A percentile compares a stretch with the other conserved stretches of the same genome.
phyloP scores from a whole-genome alignment of 2,329 filamentous ascomycete genomes.

The Fusarium sp. region DNA sequence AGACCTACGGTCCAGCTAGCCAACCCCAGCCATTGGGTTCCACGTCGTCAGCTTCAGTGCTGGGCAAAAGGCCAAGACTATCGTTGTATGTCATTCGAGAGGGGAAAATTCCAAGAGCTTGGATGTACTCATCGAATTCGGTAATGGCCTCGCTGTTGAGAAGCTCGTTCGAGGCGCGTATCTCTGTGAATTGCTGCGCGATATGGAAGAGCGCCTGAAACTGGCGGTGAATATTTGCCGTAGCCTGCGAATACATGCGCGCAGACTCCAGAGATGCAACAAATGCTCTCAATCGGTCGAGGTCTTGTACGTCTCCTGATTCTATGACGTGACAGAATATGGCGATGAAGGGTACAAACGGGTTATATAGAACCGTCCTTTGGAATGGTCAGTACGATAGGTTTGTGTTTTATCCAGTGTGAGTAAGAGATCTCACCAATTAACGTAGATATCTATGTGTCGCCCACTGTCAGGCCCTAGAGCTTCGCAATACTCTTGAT shows the following conservation, averaged over 20 bases:
- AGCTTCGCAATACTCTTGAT: slow-evolving; percentile 6
- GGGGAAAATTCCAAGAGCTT: background rate
- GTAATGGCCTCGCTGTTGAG: background rate
- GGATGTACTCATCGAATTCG: slow-evolving; percentile 1
- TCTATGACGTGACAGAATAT: slow-evolving; percentile 4
- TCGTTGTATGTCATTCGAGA: slow-evolving; percentile 1
- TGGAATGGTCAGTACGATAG: background rate
- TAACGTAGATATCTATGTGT: slow-evolving; percentile 2
- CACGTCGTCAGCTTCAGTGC: background rate
- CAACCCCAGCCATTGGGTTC: slow-evolving; percentile 3
- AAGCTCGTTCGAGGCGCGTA: background rate
- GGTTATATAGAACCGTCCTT: background rate
- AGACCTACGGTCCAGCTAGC: background rate
- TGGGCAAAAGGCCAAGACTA: background rate
- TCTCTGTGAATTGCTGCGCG: slow-evolving; percentile 9
- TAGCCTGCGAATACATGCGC: slow-evolving; percentile 2
- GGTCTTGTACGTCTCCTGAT: background rate
- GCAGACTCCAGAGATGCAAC: slow-evolving; percentile 2
- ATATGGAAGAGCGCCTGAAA: slow-evolving; percentile 2
- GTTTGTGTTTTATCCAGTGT: too few species aligned
- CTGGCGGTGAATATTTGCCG: slow-evolving; percentile 8
- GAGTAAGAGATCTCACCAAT: background rate
- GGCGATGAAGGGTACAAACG: background rate
- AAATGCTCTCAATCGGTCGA: background rate
- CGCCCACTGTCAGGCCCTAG: background rate